Evolutionary conservation across 1,139 yeast genomes (phyloP), one percentile per base, ranked within the genome.

Genomic region (Kluyveromyces sp.): DNA sequence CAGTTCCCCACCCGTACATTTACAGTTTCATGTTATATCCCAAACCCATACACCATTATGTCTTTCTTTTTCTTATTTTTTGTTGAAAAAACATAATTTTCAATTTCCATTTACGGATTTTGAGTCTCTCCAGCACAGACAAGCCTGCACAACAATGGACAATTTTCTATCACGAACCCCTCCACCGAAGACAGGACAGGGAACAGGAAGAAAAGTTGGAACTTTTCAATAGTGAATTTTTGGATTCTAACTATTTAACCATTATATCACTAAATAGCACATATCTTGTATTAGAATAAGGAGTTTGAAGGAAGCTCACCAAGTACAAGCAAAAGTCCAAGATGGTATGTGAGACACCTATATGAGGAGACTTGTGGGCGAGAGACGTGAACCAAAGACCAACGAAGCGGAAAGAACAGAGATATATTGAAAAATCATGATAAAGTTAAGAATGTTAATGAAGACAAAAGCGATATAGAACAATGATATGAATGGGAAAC

Each of bases 281-380:
- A 15, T 15, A 15, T 15, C 21, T 15, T 15, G 21, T 15, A 15
- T 15, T 15, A 2, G 21, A 15, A 15, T 15, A 15, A 15, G 21
- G 21, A 15, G 21, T 15, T 15, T 15, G 21, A 27, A 26, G 7
- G 29, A 26, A 37, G 39, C 39, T 37, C 41, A 38, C 25, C 39
- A 41, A 41, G 28, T 34, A 45, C 34, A 45, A 38, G 42, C 48
- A 47, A 50, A 41, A 43, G 48, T 48, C 49, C 50, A 52, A 50
- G 45, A 52, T 52, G 55, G 55, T 52, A 52, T 52, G 55, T 52
- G 46, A 15, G 30, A 25, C 10, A 10, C 6, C 10, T 34, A 10
- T 7, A n/a, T 7, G 7, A 25, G 7, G 36, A 10, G 36, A 25
- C 21, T 34, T 34, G 10, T 31, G 33, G 10, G 33, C 10, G 33